phyloP scores from a whole-genome alignment of 164 flowering plant species.

The Stephania japonica region DNA sequence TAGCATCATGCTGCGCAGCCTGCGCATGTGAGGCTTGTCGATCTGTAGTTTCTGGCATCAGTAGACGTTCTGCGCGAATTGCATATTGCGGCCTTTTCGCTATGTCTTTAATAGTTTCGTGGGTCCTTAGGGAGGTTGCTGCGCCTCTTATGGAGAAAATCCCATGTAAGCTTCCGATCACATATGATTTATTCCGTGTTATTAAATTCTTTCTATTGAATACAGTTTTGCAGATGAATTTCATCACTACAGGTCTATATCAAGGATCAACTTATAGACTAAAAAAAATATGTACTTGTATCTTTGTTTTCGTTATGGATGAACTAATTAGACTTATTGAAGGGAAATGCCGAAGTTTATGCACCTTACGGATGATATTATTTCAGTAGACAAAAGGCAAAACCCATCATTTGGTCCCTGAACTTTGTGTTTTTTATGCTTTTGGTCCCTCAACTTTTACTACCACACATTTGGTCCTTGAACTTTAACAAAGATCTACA shows the following conservation, averaged over 20 bases:
- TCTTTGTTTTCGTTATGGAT: not conserved
- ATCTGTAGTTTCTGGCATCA: constrained; percentile 71
- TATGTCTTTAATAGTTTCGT: constrained; percentile 72
- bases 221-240: not conserved
- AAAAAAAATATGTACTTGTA: not conserved
- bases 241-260: too few relatives aligned
- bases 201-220: not conserved
- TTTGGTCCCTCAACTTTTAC: too few relatives aligned
- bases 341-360: not conserved
- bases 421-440: too few relatives aligned
- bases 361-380: not conserved
- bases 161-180: constrained; percentile 57
- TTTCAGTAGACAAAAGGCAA: not conserved
- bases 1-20: constrained; percentile 95
- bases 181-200: not conserved
- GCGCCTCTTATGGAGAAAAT: constrained; percentile 92
- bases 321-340: not conserved
- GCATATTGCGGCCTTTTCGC: constrained; percentile 96
- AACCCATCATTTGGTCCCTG: too few relatives aligned
- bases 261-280: not conserved
- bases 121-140: constrained; percentile 95
- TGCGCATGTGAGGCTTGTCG: constrained; percentile 93
- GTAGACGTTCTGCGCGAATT: constrained; percentile 85
- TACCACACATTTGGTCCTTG: too few relatives aligned
- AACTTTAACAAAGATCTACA: too few relatives aligned